Percentiles rank a stretch among this genome's conserved stretches.
Conservation (phyloP, 2,329 filamentous ascomycete genomes). For the Fusarium torulosum region DNA sequence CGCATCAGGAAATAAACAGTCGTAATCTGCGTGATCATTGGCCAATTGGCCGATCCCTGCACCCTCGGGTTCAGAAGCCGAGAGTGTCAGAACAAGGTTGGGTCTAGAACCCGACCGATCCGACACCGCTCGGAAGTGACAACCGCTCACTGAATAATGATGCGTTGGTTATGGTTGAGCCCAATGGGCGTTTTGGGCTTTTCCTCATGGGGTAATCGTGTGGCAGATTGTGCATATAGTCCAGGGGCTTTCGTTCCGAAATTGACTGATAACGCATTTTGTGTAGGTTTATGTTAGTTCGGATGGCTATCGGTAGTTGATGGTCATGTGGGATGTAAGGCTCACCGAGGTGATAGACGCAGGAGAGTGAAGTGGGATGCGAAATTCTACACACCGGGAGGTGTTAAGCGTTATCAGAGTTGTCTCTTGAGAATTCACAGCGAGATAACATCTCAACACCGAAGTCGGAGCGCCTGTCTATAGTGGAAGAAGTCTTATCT, state of each 20-base stretch:
- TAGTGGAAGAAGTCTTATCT: neutral
- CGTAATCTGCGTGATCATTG: neutral
- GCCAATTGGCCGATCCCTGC: neutral
- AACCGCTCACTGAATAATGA: neutral
- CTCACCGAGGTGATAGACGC: neutral
- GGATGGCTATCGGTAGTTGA: neutral
- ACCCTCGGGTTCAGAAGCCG: conserved; percentile 12
- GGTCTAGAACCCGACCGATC: conserved; percentile 5
- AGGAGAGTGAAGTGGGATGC: neutral
- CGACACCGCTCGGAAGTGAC: neutral
- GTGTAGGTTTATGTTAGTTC: neutral
- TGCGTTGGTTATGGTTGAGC: neutral
- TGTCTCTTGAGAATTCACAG: too few species aligned
- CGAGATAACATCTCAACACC: neutral
- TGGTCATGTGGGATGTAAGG: too few species aligned
- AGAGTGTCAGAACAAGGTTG: neutral
- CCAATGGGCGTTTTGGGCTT: neutral
- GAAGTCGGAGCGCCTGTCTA: neutral
- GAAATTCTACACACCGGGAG: neutral
- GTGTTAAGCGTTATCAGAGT: neutral
- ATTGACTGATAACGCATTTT: neutral
- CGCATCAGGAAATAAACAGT: conserved; percentile 13
- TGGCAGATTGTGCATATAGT: conserved; percentile 10
- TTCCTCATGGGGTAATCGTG: conserved; percentile 2
- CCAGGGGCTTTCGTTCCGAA: neutral